Evolutionary conservation across 2,329 filamentous ascomycete genomes (phyloP), one percentile per base, ranked within the genome.

Genomic region (Botryotinia calthae): DNA sequence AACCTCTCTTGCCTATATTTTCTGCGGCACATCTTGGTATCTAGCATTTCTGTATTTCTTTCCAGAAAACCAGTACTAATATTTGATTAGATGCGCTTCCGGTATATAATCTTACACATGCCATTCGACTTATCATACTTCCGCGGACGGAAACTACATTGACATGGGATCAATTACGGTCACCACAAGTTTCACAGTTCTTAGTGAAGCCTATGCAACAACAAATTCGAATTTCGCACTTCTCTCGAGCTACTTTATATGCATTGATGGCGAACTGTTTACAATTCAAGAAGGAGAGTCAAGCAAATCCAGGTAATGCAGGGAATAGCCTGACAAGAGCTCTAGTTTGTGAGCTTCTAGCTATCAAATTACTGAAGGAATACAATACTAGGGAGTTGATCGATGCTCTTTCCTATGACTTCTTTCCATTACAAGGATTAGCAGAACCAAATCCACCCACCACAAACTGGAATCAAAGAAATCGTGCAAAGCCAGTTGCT

Each of bases 131-230:
- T 70, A 87, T 98, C 72, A 90, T 98, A 74, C 88, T 93, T 76
- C 87, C 93, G 73, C 90, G 93, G 80, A 97, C 94, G 82, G 95
- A 98, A 84, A 98, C 95, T 2, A 95, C 94, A 0, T 84, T 98
- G 68, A 91, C 94, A 25, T 98, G 95, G 95, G 95, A 98, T 76
- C 95, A 98, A 82, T 86, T 98, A 75, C 90, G 95, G 76, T 97
- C 94, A n/a, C 95, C 95, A 4, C 95, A 98, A 81, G 91, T 98
- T 72, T 97, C 94, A 25, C 95, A 97, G 80, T 98, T 98, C 81
- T 87, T 98, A 51, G 88, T 98, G 80, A 98, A 98, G 84, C 95
- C 95, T 3, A 96, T 98, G 85, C 94, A 96, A 82, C 92, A 96
- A 81, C 92, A 95, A 81, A 95, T 98, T 75, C 90, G 91, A 74